Conservation (phyloP, 2,329 filamentous ascomycete genomes). For the Arthroderma sp. region DNA sequence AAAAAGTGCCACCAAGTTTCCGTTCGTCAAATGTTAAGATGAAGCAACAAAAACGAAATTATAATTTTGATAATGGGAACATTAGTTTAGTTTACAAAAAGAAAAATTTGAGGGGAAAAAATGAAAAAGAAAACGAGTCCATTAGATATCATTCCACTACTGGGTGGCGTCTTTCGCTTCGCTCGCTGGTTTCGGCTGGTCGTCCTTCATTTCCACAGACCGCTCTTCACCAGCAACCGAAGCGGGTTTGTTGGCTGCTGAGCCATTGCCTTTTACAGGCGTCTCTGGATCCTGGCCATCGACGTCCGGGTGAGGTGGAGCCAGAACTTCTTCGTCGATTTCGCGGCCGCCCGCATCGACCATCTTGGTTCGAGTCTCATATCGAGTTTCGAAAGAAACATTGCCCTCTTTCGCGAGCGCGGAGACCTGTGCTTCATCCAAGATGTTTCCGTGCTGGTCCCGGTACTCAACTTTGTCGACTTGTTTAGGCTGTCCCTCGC, state of each 20-base stretch:
- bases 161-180: slow-evolving; percentile 36
- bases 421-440: slow-evolving; percentile 71
- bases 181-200: slow-evolving; percentile 33
- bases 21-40: background rate
- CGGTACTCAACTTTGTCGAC: slow-evolving; percentile 60
- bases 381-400: slow-evolving; percentile 88
- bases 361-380: slow-evolving; percentile 84
- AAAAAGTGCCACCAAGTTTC: too few species aligned
- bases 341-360: slow-evolving; percentile 71
- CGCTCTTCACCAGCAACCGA: slow-evolving; percentile 26
- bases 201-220: slow-evolving; percentile 24
- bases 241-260: slow-evolving; percentile 25
- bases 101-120: slow-evolving; percentile 5
- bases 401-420: slow-evolving; percentile 62
- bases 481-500: slow-evolving; percentile 45
- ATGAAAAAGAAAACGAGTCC: background rate
- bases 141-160: slow-evolving; percentile 13
- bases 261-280: slow-evolving; percentile 24
- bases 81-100: slow-evolving; percentile 5
- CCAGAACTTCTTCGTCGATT: slow-evolving; percentile 37
- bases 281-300: slow-evolving; percentile 48
- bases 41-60: background rate
- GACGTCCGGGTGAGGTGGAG: slow-evolving; percentile 43
- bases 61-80: background rate
- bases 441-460: slow-evolving; percentile 81